Base-by-base conservation (phyloP, 192 early-diverging fungal genomes). In the Thamnidium elegans region DNA sequence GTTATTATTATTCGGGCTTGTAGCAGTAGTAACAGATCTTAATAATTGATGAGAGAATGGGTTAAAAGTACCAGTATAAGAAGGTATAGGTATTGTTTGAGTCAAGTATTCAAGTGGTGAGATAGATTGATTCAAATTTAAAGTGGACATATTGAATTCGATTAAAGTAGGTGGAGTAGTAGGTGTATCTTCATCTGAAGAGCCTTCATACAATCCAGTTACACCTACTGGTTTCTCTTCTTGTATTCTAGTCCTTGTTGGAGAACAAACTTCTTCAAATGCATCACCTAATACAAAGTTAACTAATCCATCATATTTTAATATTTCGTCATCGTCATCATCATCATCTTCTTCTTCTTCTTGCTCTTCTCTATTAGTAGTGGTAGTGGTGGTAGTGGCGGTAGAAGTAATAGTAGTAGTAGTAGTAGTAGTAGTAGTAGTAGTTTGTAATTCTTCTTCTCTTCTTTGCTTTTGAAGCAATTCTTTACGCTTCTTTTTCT, bases 401-500 rank as follows among this genome's bases (percentile, higher is more conserved):
- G 11, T 56, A 30, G 1, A 32, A 0, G 1, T 55, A 9, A 23
- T 23, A 19, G 2, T 50, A 6, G 13, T 34, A 26, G 15, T 34
- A 5, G 30, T 55, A 26, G 7, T 19, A n/a, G 13, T 36, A 14
- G 11, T 56, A 30, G 0, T 23, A 17, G 2, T 31, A 31, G 21
- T 19, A 0, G 10, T 19, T 21, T 17, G 3, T 3, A 21, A 31
- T 9, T 52, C 26, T 34, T 58, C 46, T 50, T 62, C 34, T 52
- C 52, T 56, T 17, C 30, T 43, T 59, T 45, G 58, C 13, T 59
- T 59, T 45, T 45, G 42, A 45, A 59, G 58, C 15, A 48, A 48
- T 14, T 70, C 68, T 32, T 70, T 70, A 14, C 68, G 68, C 19
- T 64, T 70, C 55, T 70, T 70, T 51, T 70, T 70, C n/a, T 70